Evolutionary conservation across 805 yeast species (phyloP).

Genomic region (Spathaspora boniae): DNA sequence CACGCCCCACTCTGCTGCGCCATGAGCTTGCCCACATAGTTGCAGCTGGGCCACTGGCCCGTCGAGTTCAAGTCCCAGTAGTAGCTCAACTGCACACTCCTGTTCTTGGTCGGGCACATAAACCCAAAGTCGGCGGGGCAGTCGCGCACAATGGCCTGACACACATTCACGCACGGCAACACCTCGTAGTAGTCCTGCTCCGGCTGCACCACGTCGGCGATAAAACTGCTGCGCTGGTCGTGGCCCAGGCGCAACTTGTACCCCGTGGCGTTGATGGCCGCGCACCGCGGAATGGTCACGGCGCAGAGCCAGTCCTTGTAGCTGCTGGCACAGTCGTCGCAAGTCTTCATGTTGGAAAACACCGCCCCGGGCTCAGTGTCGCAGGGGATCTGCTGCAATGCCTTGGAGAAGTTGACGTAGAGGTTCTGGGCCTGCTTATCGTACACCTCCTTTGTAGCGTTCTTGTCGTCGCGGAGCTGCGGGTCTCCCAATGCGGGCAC

Average conservation of each 20-base stretch:
- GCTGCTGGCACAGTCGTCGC: conserved; percentile 66
- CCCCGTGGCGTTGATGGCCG: conserved; percentile 45
- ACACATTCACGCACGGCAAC: conserved; percentile 80
- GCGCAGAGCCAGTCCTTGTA: conserved; percentile 90
- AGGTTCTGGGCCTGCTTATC: conserved; percentile 57
- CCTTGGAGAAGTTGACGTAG: conserved; percentile 67
- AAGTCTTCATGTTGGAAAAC: conserved; percentile 71
- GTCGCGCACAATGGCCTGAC: conserved; percentile 72
- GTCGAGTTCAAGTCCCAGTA: conserved; percentile 32
- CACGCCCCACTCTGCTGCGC: conserved; percentile 10
- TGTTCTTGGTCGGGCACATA: conserved; percentile 57
- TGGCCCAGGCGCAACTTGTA: conserved; percentile 46
- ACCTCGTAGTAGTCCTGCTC: conserved; percentile 73
- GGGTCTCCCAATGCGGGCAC: conserved; percentile 53
- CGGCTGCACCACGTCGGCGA: conserved; percentile 47
- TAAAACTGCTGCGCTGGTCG: conserved; percentile 48
- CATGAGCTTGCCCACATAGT: conserved; percentile 27
- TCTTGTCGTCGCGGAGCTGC: conserved; percentile 2
- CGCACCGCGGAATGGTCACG: conserved; percentile 83
- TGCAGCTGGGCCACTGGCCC: conserved; percentile 30
- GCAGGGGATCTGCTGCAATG: conserved; percentile 75
- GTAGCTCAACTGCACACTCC: conserved; percentile 38
- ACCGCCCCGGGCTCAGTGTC: conserved; percentile 60
- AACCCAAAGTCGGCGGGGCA: conserved; percentile 81
- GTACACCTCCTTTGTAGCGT: conserved; percentile 36